Conservation (phyloP, 805 yeast genomes). For the Soucietia sequanensis region DNA sequence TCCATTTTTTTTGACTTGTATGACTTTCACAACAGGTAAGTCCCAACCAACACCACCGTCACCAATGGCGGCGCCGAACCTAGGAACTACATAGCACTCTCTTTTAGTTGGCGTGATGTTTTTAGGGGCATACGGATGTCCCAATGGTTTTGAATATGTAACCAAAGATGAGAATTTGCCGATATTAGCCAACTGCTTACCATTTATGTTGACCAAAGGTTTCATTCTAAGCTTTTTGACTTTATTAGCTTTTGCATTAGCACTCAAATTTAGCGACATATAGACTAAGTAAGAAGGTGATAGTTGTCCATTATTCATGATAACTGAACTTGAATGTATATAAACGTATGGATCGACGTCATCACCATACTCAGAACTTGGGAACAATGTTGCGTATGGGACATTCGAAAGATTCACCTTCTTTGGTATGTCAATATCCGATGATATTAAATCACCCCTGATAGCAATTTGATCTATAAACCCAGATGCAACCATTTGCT, state of each 20-base stretch:
- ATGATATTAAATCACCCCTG: slow-evolving; percentile 70
- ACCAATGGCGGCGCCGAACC: slow-evolving; percentile 82
- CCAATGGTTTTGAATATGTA: slow-evolving; percentile 87
- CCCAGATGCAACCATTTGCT: slow-evolving; percentile 92
- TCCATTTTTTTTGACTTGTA: slow-evolving; percentile 65
- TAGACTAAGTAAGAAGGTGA: slow-evolving; percentile 83
- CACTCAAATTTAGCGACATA: slow-evolving; percentile 59
- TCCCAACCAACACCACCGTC: slow-evolving; percentile 92
- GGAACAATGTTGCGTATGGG: slow-evolving; percentile 64
- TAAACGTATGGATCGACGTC: slow-evolving; percentile 59
- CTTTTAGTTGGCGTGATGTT: slow-evolving; percentile 62
- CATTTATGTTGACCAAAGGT: slow-evolving; percentile 72
- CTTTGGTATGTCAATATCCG: slow-evolving; percentile 60
- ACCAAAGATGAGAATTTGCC: slow-evolving; percentile 71
- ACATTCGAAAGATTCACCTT: slow-evolving; percentile 55
- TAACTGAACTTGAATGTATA: slow-evolving; percentile 75
- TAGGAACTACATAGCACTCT: slow-evolving; percentile 86
- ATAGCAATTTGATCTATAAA: slow-evolving; percentile 88
- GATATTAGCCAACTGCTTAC: slow-evolving; percentile 73
- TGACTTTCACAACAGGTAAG: slow-evolving; percentile 71
- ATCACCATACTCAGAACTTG: slow-evolving; percentile 34
- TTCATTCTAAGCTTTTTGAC: slow-evolving; percentile 58
- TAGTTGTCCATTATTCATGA: slow-evolving; percentile 56
- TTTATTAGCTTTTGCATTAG: slow-evolving; percentile 43
- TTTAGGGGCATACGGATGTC: slow-evolving; percentile 85